Evolutionary conservation across 805 yeast species (phyloP), one percentile per base, ranked within the genome.

Genomic region (Tetrapisispora pingtungensis): DNA sequence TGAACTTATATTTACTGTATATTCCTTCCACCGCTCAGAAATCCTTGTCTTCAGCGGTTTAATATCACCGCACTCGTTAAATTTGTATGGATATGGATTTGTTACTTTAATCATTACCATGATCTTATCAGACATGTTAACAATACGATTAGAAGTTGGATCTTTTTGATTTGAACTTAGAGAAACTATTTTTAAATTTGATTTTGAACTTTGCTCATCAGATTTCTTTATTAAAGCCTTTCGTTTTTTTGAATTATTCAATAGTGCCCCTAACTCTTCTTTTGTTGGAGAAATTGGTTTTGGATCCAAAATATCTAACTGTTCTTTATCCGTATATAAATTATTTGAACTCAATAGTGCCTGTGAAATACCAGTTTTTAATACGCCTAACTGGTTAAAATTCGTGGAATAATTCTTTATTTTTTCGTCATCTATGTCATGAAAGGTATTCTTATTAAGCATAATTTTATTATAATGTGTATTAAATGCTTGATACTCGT

Each of bases 1-100:
- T n/a, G 75, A 72, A 47, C 90, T 67, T 1, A 82, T 80, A 1
- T 84, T 86, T 2, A 84, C 81, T 24, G 78, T 66, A 56, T 79
- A 85, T 57, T 89, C 96, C 48, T 73, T 77, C 93, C 96, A 87
- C 40, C 87, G 65, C 46, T 84, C 89, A 10, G 70, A 48, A 1
- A 84, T 71, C 42, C 81, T 64, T 0, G 84, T 69, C 34, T 76
- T 77, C 22, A 70, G 67, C 1, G 71, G 65, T 45, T 76, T 79
- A 10, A 62, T 57, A 47, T 80, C 86, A 13, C 72, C 68, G 46
- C 73, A 71, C 12, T 61, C 30, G 7, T 28, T n/a, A 5, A 35
- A 7, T 7, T 24, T 20, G 17, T 30, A 26, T 18, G 15, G 26
- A 15, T 20, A 41, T 12, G 31, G 7, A 10, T 51, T 36, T 1